Base-by-base conservation (phyloP, 2,329 filamentous ascomycete species). In the Cytospora schulzeri region DNA sequence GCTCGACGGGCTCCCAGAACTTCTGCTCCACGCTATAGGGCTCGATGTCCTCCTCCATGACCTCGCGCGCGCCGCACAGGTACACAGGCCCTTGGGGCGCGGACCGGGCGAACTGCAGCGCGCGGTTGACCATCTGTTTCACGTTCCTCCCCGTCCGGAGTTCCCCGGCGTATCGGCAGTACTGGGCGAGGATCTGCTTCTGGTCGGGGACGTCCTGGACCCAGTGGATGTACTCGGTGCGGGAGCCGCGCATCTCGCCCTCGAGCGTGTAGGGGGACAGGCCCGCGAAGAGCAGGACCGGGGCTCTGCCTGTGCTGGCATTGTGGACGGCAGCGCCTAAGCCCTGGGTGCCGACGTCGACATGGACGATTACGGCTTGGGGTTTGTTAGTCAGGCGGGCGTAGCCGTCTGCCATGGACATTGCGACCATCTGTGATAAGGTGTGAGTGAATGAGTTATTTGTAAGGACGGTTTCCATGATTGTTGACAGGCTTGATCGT, bases 51-150 rank as follows among this genome's bases (percentile, higher is more conserved):
- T 93, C 88, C 73, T 95, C 91, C 87, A 96, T 91, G 1, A 92
- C 86, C 75, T 96, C 92, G 68, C 92, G 82, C 1, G 91, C 89
- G 1, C 90, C 91, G 63, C 84, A 86, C 4, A 96, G 79, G 70
- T 96, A 96, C 0, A 93, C 91, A 0, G 92, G 92, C 0, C 92
- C 92, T 67, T 88, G 84, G 0, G 92, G 92, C 60, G 89, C 89
- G 31, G 88, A 91, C 56, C 80, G 90, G 0, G 92, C 91, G 72
- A 95, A 96, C 70, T 92, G 91, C 63, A 96, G 76, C 0, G 92
- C 92, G 1, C 92, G 88, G 73, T 92, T 92, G 66, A 96, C 91
- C 78, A 96, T 88, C 78, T 96, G 92, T 81, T 96, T 96, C 66
- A 96, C 86, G 71, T 96, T 96, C 72, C 85, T 85, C 19, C 91